Evolutionary conservation across 2,329 filamentous ascomycete genomes (phyloP).

Genomic region (Ophiosphaerella herpotricha): DNA sequence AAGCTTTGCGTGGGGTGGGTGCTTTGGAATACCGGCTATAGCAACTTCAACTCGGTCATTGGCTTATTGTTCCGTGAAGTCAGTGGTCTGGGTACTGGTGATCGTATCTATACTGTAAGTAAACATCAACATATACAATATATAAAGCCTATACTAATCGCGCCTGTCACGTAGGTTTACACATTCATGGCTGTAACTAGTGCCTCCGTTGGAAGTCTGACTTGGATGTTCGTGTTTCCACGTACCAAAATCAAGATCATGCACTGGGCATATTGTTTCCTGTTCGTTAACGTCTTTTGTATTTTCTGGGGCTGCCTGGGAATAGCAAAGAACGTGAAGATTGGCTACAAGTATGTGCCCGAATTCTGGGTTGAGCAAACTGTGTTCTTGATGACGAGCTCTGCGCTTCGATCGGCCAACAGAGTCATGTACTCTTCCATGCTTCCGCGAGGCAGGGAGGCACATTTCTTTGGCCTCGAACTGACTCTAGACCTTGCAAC

Average conservation of each 20-base stretch:
- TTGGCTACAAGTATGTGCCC: conserved; percentile 6
- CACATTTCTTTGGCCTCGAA: conserved; percentile 6
- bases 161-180: conserved; percentile 2
- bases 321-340: conserved; percentile 6
- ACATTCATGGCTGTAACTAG: conserved; percentile 21
- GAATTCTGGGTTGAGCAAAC: conserved; percentile 7
- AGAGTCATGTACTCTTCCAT: conserved; percentile 7
- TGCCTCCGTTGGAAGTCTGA: conserved; percentile 16
- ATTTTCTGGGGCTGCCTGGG: conserved; percentile 7
- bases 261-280: conserved; percentile 6
- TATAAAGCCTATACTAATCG: background rate
- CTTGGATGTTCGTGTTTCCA: conserved; percentile 19
- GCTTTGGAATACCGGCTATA: conserved; percentile 26
- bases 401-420: conserved; percentile 3
- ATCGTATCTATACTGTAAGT: conserved; percentile 16
- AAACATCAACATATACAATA: background rate
- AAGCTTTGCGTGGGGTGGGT: conserved; percentile 26
- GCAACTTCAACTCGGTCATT: conserved; percentile 17
- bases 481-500: conserved; percentile 7
- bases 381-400: conserved; percentile 7
- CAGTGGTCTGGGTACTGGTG: conserved; percentile 15
- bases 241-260: conserved; percentile 10
- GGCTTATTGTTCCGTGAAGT: conserved; percentile 19
- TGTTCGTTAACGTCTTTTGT: conserved; percentile 5
- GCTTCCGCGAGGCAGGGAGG: conserved; percentile 4